Conservation (phyloP, 768 basidiomycete species). For the Lactarius trivialis region DNA sequence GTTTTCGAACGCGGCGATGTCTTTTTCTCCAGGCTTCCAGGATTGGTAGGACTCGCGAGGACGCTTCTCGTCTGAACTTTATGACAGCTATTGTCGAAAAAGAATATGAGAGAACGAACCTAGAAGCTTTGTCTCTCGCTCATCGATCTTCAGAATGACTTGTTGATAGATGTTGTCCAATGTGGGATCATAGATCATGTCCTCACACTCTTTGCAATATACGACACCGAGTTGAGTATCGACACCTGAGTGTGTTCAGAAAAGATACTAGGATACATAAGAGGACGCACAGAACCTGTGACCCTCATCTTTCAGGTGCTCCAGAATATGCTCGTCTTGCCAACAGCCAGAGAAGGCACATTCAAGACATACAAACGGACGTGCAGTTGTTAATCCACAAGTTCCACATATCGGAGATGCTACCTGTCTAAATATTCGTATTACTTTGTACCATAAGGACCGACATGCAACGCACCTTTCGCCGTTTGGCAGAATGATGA, state of each 20-base stretch:
- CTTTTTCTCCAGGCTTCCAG: slow-evolving; percentile 43
- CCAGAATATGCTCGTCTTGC: slow-evolving; percentile 47
- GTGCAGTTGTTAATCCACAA: slow-evolving; percentile 48
- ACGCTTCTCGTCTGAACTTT: slow-evolving; percentile 28
- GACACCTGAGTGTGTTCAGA: slow-evolving; percentile 42
- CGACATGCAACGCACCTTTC: slow-evolving; percentile 44
- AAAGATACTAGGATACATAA: neutral
- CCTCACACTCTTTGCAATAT: slow-evolving; percentile 67
- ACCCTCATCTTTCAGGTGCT: slow-evolving; percentile 49
- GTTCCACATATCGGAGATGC: slow-evolving; percentile 57
- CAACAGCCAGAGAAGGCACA: slow-evolving; percentile 70
- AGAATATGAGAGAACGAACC: slow-evolving; percentile 32
- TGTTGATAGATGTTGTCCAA: slow-evolving; percentile 43
- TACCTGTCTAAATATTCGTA: slow-evolving; percentile 31
- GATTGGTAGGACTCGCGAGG: slow-evolving; percentile 42
- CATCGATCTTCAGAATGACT: slow-evolving; percentile 48
- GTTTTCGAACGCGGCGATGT: slow-evolving; percentile 42
- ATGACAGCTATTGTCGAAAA: slow-evolving; percentile 25
- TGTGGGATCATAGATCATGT: slow-evolving; percentile 59
- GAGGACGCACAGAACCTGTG: slow-evolving; percentile 61
- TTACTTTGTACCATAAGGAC: neutral
- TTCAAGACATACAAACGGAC: slow-evolving; percentile 69
- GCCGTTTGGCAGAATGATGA: slow-evolving; percentile 50
- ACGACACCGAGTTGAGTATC: slow-evolving; percentile 70
- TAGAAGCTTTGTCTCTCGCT: slow-evolving; percentile 54